A percentile compares a stretch with the other conserved stretches of the same genome.
phyloP scores from a whole-genome alignment of 2,329 filamentous ascomycete species.

The Rhexocercosporidium sp. region DNA sequence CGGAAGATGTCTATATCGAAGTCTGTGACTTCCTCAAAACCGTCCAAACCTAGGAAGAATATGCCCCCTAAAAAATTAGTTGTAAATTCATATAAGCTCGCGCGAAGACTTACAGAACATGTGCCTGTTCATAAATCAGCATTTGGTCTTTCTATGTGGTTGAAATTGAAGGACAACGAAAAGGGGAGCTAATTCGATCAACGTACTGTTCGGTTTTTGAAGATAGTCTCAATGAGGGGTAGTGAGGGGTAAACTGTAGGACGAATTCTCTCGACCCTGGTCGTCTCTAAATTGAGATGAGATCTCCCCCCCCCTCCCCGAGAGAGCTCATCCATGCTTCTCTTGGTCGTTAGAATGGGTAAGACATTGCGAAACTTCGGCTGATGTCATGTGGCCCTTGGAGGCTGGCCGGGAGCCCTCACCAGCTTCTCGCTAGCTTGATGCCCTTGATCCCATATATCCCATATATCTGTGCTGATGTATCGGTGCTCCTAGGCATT shows the following conservation, averaged over 20 bases:
- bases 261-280: background rate
- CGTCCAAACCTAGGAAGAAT: slow-evolving; percentile 39
- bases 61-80: slow-evolving; percentile 45
- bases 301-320: slow-evolving; percentile 2
- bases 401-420: too few relatives aligned
- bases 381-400: too few relatives aligned
- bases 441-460: too few relatives aligned
- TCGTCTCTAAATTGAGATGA: background rate
- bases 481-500: too few relatives aligned
- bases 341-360: too few relatives aligned
- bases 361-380: too few relatives aligned
- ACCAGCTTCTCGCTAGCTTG: too few relatives aligned
- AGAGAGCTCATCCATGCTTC: background rate
- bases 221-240: background rate
- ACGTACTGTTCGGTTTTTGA: too few relatives aligned
- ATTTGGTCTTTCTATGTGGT: background rate
- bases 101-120: slow-evolving; percentile 45
- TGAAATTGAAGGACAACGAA: background rate
- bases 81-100: slow-evolving; percentile 46
- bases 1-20: slow-evolving; percentile 46
- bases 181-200: too few relatives aligned
- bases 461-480: too few relatives aligned
- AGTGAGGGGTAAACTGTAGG: slow-evolving; percentile 4
- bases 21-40: slow-evolving; percentile 37
- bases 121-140: slow-evolving; percentile 19